Conservation (phyloP, 805 yeast genomes). For the Saccharomycopsis babjevae region DNA sequence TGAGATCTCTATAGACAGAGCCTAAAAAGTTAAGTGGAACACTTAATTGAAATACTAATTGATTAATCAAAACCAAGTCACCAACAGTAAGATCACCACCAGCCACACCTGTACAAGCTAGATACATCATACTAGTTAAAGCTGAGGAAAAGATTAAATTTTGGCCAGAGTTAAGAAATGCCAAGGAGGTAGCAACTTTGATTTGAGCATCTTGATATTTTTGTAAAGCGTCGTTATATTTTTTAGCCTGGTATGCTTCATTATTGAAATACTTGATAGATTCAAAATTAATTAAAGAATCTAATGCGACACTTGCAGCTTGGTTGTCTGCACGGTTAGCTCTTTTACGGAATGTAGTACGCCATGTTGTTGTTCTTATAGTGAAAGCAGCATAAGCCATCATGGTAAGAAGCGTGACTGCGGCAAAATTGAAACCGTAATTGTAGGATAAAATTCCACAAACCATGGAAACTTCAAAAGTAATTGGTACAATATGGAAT, state of each 20-base stretch:
- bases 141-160: constrained; percentile 78
- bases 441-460: constrained; percentile 91
- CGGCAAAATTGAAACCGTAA: constrained; percentile 83
- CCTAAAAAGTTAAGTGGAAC: constrained; percentile 94
- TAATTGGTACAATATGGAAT: constrained; percentile 89
- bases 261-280: constrained; percentile 92
- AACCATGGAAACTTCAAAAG: constrained; percentile 86
- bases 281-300: constrained; percentile 88
- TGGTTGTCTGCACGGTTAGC: constrained; percentile 91
- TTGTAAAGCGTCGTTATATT: constrained; percentile 65
- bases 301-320: constrained; percentile 92
- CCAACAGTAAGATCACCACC: constrained; percentile 80
- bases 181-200: constrained; percentile 76
- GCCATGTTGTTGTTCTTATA: constrained; percentile 89
- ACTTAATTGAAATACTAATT: constrained; percentile 88
- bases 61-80: constrained; percentile 88
- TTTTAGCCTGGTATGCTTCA: constrained; percentile 67
- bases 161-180: constrained; percentile 72
- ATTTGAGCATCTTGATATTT: constrained; percentile 61
- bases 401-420: constrained; percentile 83
- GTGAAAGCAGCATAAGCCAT: constrained; percentile 80
- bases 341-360: constrained; percentile 80
- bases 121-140: constrained; percentile 92
- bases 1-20: constrained; percentile 87
- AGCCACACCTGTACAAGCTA: constrained; percentile 94